phyloP scores from a whole-genome alignment of 139 green algal genomes.

The Auxenochlorella pyrenoidosa region DNA sequence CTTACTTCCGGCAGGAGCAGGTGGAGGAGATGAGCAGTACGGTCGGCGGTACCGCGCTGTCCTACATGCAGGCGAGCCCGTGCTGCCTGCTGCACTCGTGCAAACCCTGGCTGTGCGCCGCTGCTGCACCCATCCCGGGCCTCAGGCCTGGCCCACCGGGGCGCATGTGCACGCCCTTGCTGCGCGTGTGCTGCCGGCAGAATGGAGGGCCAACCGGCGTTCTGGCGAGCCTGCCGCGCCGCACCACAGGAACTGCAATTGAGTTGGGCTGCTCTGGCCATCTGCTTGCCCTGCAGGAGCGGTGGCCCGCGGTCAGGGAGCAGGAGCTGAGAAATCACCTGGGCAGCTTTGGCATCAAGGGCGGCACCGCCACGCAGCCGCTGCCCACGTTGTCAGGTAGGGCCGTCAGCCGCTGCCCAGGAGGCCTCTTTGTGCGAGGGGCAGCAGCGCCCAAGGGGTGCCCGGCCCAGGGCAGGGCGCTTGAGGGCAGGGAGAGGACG shows the following conservation, averaged over 20 bases:
- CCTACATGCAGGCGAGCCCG: conserved; percentile 15
- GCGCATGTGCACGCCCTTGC: neutral
- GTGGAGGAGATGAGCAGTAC: conserved; percentile 52
- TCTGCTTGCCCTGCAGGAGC: neutral
- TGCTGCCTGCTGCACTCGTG: too few species aligned
- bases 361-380: conserved; percentile 85
- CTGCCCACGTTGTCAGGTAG: conserved; percentile 92
- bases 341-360: conserved; percentile 88
- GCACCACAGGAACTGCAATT: too few species aligned
- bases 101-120: neutral
- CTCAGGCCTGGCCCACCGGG: too few species aligned
- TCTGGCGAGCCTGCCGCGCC: too few species aligned
- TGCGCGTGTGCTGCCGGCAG: neutral
- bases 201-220: too few species aligned
- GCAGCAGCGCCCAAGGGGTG: too few species aligned
- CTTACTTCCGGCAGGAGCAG: conserved; percentile 69
- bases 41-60: conserved; percentile 2
- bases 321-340: conserved; percentile 74
- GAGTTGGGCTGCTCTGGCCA: too few species aligned
- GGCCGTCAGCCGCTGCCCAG: too few species aligned
- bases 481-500: too few species aligned
- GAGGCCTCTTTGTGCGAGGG: too few species aligned
- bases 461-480: too few species aligned
- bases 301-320: conserved; percentile 28
- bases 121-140: too few species aligned